Base-by-base conservation (phyloP, 768 basidiomycete species). In the Psilocybe cyanescens region DNA sequence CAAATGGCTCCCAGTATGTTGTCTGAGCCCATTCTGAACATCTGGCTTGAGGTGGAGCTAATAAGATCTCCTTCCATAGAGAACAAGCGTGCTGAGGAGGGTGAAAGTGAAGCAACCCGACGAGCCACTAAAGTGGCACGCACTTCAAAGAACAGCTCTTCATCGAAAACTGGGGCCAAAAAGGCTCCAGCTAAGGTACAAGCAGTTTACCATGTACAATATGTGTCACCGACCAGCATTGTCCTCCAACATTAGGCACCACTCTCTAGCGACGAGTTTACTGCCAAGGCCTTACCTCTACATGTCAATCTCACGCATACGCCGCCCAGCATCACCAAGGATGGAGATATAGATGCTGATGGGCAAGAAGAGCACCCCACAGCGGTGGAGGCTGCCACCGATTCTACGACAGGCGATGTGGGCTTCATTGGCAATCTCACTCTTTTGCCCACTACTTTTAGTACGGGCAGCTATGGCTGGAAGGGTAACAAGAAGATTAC, bases 401-500 rank as follows among this genome's bases (percentile, higher is more conserved):
- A 83, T 84, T 8, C 72, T 86, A 29, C 81, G 84, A 62, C 68
- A 8, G 76, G 70, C 3, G 91, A 92, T 72, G 78, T 85, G 29
- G 91, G 89, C 8, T 80, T 83, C 70, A 77, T 92, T 63, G 85
- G 84, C 14, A 80, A 75, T 45, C 71, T 87, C 19, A 81, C 83
- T 0, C 79, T 92, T 6, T 65, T 81, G 3, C 84, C 92, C 1
- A 82, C 74, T 60, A 78, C 83, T 41, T 92, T 94, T 73, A 68
- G 78, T 12, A 92, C 91, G 0, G 91, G 92, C 9, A 91, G 89
- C 69, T 92, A 89, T 71, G 92, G 93, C 16, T 94, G 92, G 92
- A 94, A 92, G 71, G 92, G 88, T 2, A 83, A 74, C 71, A 89
- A 87, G 71, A 82, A 86, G 28, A 73, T 93, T 61, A 80, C 78